Percentiles rank a stretch among this genome's conserved stretches.
Conservation (phyloP, 345 rosid species). For the Bruguiera gymnorhiza region DNA sequence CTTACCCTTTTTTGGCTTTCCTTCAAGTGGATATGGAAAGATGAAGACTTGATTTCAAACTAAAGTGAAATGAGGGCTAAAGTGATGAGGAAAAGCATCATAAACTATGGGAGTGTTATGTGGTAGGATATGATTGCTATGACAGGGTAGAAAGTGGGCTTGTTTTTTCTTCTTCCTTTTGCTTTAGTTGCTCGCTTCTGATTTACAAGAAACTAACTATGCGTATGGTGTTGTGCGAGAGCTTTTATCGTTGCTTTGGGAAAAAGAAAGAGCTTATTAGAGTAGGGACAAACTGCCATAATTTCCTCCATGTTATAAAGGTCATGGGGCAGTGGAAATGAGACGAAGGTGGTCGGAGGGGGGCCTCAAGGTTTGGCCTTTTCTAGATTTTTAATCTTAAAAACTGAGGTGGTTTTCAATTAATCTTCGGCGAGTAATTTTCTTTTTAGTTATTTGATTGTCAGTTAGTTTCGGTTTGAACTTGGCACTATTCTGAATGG, state of each 20-base stretch:
- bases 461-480: conserved; percentile 41
- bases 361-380: conserved; percentile 27
- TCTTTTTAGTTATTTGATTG: conserved; percentile 13
- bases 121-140: conserved; percentile 34
- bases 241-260: conserved; percentile 33
- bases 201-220: conserved; percentile 17
- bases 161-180: conserved; percentile 10
- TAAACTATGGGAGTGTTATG: conserved; percentile 11
- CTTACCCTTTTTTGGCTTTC: neutral
- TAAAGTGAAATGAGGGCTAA: too few relatives aligned
- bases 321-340: conserved; percentile 39
- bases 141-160: conserved; percentile 16
- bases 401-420: neutral
- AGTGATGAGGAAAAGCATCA: too few relatives aligned
- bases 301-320: conserved; percentile 70
- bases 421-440: neutral
- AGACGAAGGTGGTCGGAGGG: conserved; percentile 46
- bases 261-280: conserved; percentile 3
- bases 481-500: neutral
- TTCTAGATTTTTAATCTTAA: neutral
- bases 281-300: conserved; percentile 37
- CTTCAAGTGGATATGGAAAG: too few relatives aligned
- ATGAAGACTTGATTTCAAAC: too few relatives aligned
- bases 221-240: conserved; percentile 20
- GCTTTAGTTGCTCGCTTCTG: conserved; percentile 13